Evolutionary conservation across 768 basidiomycete genomes (phyloP), one percentile per base, ranked within the genome.

Genomic region (Paxillus involutus): DNA sequence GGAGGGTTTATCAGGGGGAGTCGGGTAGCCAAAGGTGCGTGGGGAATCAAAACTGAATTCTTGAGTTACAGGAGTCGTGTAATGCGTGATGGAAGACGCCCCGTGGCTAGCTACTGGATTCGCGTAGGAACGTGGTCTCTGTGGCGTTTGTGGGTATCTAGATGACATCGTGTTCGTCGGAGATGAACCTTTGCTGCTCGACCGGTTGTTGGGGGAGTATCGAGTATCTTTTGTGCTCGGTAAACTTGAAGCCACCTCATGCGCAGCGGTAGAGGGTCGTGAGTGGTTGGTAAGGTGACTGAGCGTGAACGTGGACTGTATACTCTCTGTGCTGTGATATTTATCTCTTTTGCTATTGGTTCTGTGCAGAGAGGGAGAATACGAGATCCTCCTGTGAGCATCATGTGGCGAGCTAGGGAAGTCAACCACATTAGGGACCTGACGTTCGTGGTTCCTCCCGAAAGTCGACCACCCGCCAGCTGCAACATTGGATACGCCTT

Each of bases 21-120:
- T 74, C 7, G 68, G 69, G 33, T 69, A 53, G 9, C 77, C 77
- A 55, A 77, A 75, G 0, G 77, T 78, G 51, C 62, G 70, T 10
- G 77, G 77, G 21, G 76, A 77, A 58, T 73, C 71, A 26, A 59
- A 54, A 36, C 48, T 55, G 13, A 47, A 46, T 36, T 66, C 60
- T 47, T 49, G 63, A 55, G 61, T 50, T 46, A 46, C 60, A 53
- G 71, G 68, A 4, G 70, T 73, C 50, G 66, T 66, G 35, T 63
- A 45, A 33, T 59, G 59, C 57, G 49, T 56, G 43, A 39, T 26
- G n/a, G 58, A 57, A 58, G 58, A 50, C 21, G 49, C 33, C 29
- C 55, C 42, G 30, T 54, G 49, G 39, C 50, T 44, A 53, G 59
- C 47, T 35, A 40, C 46, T 16, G 60, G 58, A 58, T 47, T 47